Evolutionary conservation across 2,329 filamentous ascomycete genomes (phyloP).

Genomic region (Colletotrichum eremochloae): DNA sequence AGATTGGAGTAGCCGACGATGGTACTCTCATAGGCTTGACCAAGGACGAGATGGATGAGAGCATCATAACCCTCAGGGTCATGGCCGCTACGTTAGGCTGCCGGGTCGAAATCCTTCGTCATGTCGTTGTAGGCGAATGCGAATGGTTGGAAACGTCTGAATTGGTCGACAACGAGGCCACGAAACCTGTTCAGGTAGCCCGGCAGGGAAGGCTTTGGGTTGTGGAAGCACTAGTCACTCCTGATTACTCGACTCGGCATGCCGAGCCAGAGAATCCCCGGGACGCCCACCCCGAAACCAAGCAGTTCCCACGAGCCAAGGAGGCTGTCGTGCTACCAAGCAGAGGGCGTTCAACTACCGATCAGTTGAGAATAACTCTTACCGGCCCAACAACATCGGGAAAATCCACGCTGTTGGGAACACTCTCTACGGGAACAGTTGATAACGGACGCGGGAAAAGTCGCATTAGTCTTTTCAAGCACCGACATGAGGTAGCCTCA

Average conservation of each 20-base stretch:
- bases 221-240: conserved; percentile 89
- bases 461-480: conserved; percentile 87
- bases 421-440: conserved; percentile 85
- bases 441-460: conserved; percentile 95
- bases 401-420: conserved; percentile 92
- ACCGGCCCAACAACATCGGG: conserved; percentile 91
- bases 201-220: conserved; percentile 78
- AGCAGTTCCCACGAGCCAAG: conserved; percentile 16
- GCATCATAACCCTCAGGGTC: conserved; percentile 82
- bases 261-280: conserved; percentile 42
- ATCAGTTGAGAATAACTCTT: conserved; percentile 88
- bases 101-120: conserved; percentile 82
- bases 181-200: conserved; percentile 45
- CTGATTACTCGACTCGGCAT: conserved; percentile 66
- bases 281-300: conserved; percentile 20
- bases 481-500: conserved; percentile 92
- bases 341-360: conserved; percentile 66
- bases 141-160: conserved; percentile 72
- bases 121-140: conserved; percentile 87
- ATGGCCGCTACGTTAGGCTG: conserved; percentile 97
- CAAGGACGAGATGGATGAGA: conserved; percentile 93
- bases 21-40: conserved; percentile 90
- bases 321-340: conserved; percentile 49
- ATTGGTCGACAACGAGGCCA: conserved; percentile 47
- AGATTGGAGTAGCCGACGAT: conserved; percentile 96